phyloP scores from a whole-genome alignment of 345 rosid species.

The Combretum micranthum region DNA sequence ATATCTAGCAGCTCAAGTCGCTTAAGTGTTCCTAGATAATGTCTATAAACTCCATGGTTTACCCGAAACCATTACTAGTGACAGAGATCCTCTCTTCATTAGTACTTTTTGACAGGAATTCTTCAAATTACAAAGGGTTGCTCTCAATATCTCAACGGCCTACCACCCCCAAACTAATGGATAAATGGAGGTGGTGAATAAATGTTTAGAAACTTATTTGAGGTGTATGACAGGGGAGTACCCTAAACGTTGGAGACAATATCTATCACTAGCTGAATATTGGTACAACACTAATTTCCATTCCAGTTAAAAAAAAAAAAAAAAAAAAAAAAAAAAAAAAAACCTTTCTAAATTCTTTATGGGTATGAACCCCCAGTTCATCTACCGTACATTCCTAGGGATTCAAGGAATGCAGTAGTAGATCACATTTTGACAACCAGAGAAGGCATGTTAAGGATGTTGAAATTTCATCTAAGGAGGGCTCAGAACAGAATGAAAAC shows the following conservation, averaged over 20 bases:
- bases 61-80: neutral
- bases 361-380: neutral
- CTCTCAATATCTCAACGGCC: neutral
- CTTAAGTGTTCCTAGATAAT: neutral
- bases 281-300: conserved; percentile 1
- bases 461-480: neutral
- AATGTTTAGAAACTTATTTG: neutral
- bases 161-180: conserved; percentile 8
- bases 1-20: no score
- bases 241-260: neutral
- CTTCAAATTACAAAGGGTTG: neutral
- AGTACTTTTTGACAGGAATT: neutral
- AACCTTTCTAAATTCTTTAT: neutral
- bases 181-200: conserved; percentile 4
- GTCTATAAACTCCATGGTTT: conserved; percentile 3
- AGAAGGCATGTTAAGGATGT: neutral
- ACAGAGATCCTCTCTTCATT: neutral
- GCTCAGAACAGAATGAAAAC: conserved; percentile 5
- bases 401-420: neutral
- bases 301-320: neutral
- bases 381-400: neutral
- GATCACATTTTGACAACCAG: neutral
- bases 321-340: no score
- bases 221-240: conserved; percentile 1
- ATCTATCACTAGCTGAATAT: conserved; percentile 2